Evolutionary conservation across 2,329 filamentous ascomycete genomes (phyloP).

Genomic region (Cercospora beticola): DNA sequence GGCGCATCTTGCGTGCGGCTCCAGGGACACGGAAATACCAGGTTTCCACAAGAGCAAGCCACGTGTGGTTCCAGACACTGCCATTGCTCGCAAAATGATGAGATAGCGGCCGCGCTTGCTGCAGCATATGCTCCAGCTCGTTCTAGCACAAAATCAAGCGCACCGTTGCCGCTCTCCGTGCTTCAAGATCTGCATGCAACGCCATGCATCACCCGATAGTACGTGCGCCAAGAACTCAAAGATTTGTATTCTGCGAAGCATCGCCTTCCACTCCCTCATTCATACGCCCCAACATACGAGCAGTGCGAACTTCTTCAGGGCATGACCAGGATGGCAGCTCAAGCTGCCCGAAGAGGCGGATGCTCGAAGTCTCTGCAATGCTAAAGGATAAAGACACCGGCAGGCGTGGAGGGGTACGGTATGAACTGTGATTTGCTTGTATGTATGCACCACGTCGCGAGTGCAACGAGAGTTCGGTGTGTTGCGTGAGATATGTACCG

Average conservation of each 20-base stretch:
- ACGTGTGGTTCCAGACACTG: too few species aligned
- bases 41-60: too few species aligned
- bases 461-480: neutral
- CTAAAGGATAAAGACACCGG: neutral
- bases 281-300: neutral
- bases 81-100: too few species aligned
- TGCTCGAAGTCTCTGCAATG: neutral
- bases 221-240: neutral
- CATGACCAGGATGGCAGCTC: neutral
- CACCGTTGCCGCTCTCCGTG: neutral
- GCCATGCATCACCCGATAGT: neutral
- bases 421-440: neutral
- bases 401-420: neutral
- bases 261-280: neutral
- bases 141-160: neutral
- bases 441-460: neutral
- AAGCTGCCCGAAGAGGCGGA: neutral
- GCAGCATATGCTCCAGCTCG: too few species aligned
- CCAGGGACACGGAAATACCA: too few species aligned
- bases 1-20: too few species aligned
- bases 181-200: neutral
- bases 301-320: neutral
- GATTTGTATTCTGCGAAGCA: neutral
- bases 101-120: too few species aligned
- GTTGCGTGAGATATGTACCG: neutral